These are phyloP conservation scores for Penium margaritaceum DNA, from an alignment of 139 green algal species.

Conservation along the genomic window DNA sequence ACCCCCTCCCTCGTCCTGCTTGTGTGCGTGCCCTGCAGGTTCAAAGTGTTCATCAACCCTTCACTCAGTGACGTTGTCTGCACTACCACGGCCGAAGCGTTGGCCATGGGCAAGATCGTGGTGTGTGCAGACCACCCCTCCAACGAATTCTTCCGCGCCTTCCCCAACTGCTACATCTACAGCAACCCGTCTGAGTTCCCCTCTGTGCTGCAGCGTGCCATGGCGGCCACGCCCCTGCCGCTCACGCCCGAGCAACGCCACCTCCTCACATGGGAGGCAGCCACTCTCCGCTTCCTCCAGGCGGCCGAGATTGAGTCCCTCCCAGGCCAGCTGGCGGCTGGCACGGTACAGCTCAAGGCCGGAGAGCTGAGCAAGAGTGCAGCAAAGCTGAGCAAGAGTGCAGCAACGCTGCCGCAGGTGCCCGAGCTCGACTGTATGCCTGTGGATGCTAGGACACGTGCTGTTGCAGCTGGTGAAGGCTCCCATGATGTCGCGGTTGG, in stretches of 20 bases:
- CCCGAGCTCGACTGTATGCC: too few species aligned
- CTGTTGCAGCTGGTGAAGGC: too few species aligned
- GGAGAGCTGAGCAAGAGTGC: too few species aligned
- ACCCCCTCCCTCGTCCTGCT: too few species aligned
- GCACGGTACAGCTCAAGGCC: too few species aligned
- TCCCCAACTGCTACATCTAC: slow-evolving; percentile 84
- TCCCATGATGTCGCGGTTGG: too few species aligned
- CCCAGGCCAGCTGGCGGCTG: too few species aligned
- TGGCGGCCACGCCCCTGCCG: slow-evolving; percentile 53
- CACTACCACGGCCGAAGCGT: slow-evolving; percentile 92
- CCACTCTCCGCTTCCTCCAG: slow-evolving; percentile 88
- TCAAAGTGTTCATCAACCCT: slow-evolving; percentile 95
- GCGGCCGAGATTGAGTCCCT: too few species aligned
- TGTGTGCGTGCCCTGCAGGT: slow-evolving; percentile 46
- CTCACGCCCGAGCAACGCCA: slow-evolving; percentile 66
- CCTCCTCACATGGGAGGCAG: slow-evolving; percentile 86
- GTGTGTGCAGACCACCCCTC: slow-evolving; percentile 86
- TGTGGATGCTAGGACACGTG: too few species aligned
- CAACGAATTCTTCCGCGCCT: slow-evolving; percentile 85
- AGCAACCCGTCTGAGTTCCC: slow-evolving; percentile 33
- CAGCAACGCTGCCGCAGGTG: too few species aligned
- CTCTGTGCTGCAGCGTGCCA: slow-evolving; percentile 48
- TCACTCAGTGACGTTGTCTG: slow-evolving; percentile 88
- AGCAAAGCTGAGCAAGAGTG: too few species aligned
- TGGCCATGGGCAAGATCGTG: slow-evolving; percentile 98